Base-by-base conservation (phyloP, 768 basidiomycete species). In the Mycena galericulata region DNA sequence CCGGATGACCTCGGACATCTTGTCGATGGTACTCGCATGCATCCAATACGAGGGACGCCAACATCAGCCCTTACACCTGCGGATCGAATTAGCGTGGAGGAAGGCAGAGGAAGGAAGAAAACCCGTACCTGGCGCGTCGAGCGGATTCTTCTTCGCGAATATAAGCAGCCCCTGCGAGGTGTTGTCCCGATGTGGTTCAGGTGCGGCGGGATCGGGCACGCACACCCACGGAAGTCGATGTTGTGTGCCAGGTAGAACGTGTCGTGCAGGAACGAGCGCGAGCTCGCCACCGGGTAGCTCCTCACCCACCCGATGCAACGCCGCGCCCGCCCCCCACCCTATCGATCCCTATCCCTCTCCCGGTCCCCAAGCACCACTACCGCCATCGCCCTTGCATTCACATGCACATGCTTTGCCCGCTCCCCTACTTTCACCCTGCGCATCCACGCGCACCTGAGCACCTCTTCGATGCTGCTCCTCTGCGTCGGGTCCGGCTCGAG, bases 11-110 rank as follows among this genome's bases (percentile, higher is more conserved):
- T 83, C 85, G 0, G 95, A 93, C 96, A 99, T 97, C 57, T 89
- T 81, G 79, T 98, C 94, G 60, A 98, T 92, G 71, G 86, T 88
- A 47, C 82, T 88, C 0, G 98, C 92, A 75, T 99, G 98, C 4
- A 97, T 98, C 98, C 98, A 99, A 81, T 98, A 99, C 1, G 98
- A 99, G 76, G 1, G 96, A 94, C 1, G 97, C 97, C 77, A 98
- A 99, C 0, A 91, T 90, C 71, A 99, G 75, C 40, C 84, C 85
- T 74, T 87, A 88, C 15, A 90, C 87, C 93, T 96, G 73, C 3
- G 41, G n/a, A n/a, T n/a, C 66, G 24, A 70, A 34, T 57, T 50
- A 59, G 72, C 12, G 36, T 0, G 61, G 11, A 36, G 17, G 15
- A 55, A 46, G 47, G n/a, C n/a, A n/a, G 14, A 45, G 26, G 45